These are phyloP conservation scores for Acanthamoeba castellanii DNA, from an alignment of 208 protist species.

Conservation along the genomic window DNA sequence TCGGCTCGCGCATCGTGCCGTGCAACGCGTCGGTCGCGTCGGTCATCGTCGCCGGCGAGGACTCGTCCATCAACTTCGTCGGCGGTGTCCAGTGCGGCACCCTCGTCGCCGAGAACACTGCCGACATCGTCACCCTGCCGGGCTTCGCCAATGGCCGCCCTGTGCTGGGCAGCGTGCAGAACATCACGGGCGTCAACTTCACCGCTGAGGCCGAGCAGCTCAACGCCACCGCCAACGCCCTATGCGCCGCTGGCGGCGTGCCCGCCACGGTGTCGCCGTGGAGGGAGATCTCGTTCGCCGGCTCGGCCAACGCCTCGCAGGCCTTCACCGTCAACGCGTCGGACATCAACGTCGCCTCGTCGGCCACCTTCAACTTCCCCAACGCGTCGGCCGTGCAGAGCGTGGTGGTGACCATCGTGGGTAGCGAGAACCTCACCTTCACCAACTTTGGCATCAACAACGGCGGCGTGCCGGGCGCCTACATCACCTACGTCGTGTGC, in stretches of 20 bases:
- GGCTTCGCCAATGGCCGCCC: background rate
- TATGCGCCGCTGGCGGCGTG: background rate
- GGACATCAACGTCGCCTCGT: background rate
- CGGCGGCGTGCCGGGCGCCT: background rate
- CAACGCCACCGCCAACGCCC: background rate
- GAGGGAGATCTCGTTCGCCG: background rate
- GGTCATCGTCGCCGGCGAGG: background rate
- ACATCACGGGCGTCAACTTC: background rate
- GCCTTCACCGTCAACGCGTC: background rate
- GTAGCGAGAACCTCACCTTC: background rate
- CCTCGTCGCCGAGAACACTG: background rate
- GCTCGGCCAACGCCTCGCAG: background rate
- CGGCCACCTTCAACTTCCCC: background rate
- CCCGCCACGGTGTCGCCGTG: background rate
- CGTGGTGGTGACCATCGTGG: background rate
- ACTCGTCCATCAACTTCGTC: background rate
- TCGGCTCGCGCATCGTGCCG: background rate
- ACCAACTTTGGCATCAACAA: slow-evolving; percentile 13
- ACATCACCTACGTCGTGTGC: slow-evolving; percentile 24
- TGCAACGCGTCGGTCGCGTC: background rate
- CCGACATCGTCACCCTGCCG: background rate
- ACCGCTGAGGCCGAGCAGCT: background rate
- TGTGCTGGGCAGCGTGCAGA: background rate
- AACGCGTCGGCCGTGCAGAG: background rate
- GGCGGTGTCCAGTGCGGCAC: slow-evolving; percentile 27